phyloP scores from a whole-genome alignment of 2,329 filamentous ascomycete species.

The Colletotrichum graminicola region DNA sequence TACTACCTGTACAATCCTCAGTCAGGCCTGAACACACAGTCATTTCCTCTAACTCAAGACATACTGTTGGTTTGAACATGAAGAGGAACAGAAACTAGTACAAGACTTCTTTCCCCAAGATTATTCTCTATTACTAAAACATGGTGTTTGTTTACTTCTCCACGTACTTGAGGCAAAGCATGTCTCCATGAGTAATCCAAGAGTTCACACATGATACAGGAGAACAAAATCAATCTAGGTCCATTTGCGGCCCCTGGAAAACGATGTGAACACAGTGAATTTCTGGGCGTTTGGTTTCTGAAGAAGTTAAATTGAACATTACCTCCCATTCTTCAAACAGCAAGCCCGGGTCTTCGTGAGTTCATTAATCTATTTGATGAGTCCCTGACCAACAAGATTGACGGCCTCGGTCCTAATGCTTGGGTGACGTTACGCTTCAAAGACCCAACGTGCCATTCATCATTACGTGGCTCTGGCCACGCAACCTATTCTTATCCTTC shows the following conservation, averaged over 20 bases:
- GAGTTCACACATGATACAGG: accelerated
- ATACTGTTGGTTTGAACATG: not conserved
- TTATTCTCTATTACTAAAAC: not conserved
- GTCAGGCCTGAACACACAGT: not conserved
- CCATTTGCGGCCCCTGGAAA: not conserved
- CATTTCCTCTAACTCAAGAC: not conserved
- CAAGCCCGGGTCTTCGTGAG: no score
- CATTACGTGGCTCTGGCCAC: no score
- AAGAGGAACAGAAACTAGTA: not conserved
- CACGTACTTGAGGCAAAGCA: not conserved
- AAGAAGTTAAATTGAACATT: not conserved
- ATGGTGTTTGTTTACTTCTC: not conserved
- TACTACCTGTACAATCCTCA: not conserved
- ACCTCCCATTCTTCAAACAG: not conserved
- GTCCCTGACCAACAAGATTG: not conserved
- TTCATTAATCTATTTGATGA: not conserved
- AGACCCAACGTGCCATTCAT: not conserved
- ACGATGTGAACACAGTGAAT: accelerated
- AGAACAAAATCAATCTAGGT: not conserved
- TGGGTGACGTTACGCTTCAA: not conserved
- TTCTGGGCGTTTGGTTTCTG: not conserved
- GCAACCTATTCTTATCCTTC: not conserved
- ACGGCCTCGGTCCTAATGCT: not conserved
- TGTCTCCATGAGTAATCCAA: not conserved
- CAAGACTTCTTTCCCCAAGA: not conserved